Base-by-base conservation (phyloP, 352 stramenopile species). In the Globisporangium canariense region DNA sequence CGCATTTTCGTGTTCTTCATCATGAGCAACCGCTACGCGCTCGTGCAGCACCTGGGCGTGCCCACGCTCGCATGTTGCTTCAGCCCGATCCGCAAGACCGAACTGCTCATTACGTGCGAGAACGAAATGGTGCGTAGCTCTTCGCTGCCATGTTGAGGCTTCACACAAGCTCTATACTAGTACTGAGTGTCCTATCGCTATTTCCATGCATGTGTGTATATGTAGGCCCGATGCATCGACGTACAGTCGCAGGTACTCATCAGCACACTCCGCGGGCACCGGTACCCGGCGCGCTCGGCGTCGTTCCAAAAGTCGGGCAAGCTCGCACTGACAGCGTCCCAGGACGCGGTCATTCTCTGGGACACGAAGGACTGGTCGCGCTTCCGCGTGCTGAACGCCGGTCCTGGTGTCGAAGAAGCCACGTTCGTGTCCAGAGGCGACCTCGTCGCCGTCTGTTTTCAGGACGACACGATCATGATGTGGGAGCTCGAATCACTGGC, bases 381-480 rank as follows among this genome's bases (percentile, higher is more conserved):
- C 11, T 93, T 87, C 65, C 74, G 87, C 9, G 83, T 93, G 18
- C 75, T 96, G 0, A 94, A 93, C 53, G 87, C 85, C 9, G 84
- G 83, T 0, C 81, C 82, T 0, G 83, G 80, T 0, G 82, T 92
- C 18, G 78, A 89, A 49, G 69, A 82, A 40, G 82, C 82, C 1
- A 75, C 66, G n/a, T 93, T 93, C 49, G 79, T 91, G 25, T 16
- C 70, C 0, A 63, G 65, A 56, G 81, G 78, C 20, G 70, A 92
- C 13, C 70, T 95, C 11, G 85, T 95, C 25, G 84, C 83, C 1
- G 84, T 93, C 2, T 93, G 78, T 57, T 95, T 93, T 62, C 78
- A 90, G 40, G 87, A 95, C 52, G 77, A 91, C 58, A 87, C 83
- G 11, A 88, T 93, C 62, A 89, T 95, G 80, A 92, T 95, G 83